Base-by-base conservation (phyloP, 805 yeast genomes). In the Metschnikowia sp. region DNA sequence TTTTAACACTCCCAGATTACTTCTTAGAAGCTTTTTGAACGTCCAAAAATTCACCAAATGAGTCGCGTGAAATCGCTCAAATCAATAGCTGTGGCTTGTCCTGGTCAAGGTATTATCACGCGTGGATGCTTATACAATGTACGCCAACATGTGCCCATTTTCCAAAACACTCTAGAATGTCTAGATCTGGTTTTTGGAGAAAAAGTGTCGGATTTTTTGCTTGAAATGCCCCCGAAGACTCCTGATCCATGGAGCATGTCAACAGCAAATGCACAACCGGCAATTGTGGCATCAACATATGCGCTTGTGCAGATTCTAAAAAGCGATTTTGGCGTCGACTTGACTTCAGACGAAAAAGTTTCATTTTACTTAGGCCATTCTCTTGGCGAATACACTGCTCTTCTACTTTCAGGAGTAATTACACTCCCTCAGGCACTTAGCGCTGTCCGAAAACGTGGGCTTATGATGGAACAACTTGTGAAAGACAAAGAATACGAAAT, bases 181-280 rank as follows among this genome's bases (percentile, higher is more conserved):
- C 45, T 53, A 15, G 60, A 56, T 36, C 51, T 44, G 19, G 40
- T 44, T 3, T 45, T 52, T 29, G 52, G 53, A 37, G 40, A 43
- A 30, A 28, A 32, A 12, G 51, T 53, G 30, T 45, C 52, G 32
- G 10, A 32, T 5, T 32, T 44, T 35, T 58, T 56, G 15, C 36
- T 53, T 22, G 51, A 41, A 19, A 34, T 15, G 10, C 47, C 55
- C 9, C 43, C 48, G 11, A 18, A 36, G 10, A n/a, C n/a, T 29
- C 39, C 51, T 26, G 57, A 53, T 26, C 10, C 46, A 7, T 55
- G 58, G 58, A 44, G 49, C 40, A 44, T 45, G n/a, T 44, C 52
- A 35, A 55, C 60, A 13, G 47, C 58, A 37, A 66, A 74, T 54
- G 82, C 82, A 19, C 84, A 79, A 64, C 83, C 83, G 3, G 75